Evolutionary conservation across 352 stramenopile species (phyloP), one percentile per base, ranked within the genome.

Genomic region (Pythium plurisporium): DNA sequence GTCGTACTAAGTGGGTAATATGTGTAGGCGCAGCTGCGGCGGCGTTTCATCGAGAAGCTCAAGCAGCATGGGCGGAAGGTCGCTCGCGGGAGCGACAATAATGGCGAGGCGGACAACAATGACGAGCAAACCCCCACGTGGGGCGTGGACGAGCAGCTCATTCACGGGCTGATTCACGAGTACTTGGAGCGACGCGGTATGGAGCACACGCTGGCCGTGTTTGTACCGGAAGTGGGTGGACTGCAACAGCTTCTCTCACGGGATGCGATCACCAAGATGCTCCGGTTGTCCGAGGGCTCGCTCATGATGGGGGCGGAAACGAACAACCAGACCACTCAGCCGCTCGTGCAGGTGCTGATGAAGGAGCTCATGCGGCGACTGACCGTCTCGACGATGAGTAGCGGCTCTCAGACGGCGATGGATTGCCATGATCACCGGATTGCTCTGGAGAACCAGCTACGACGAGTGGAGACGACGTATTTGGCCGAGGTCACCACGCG

Each of bases 31-130:
- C 80, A 91, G 47, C 61, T 91, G 23, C 67, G 80, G n/a, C 70
- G 78, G 8, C 62, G 64, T 4, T 87, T 88, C 29, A 87, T 89
- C 20, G 76, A 89, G 56, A 91, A 91, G 47, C 60, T 91, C 37
- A 73, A 79, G 54, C 60, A 73, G 17, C 67, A 84, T 17, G 63
- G 64, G 19, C 55, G 31, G 30, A 64, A 29, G 61, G 55, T 11
- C 31, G 46, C 27, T 23, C 53, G 23, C 27, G 38, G 17, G 5
- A 43, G 44, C 3, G 43, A 60, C 5, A 43, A 26, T 4, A 56
- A 62, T 15, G 48, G 62, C 3, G 33, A 62, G 44, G 4, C 49
- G 4, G 44, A 41, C 17, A 31, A 29, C 19, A 31, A 42, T 19
- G 42, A 64, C 2, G 38, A 34, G 15, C 26, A 22, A 6, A 19